These are phyloP conservation scores for Lojkania enalia DNA, from an alignment of 2,329 filamentous ascomycete species.

Conservation along the genomic window DNA sequence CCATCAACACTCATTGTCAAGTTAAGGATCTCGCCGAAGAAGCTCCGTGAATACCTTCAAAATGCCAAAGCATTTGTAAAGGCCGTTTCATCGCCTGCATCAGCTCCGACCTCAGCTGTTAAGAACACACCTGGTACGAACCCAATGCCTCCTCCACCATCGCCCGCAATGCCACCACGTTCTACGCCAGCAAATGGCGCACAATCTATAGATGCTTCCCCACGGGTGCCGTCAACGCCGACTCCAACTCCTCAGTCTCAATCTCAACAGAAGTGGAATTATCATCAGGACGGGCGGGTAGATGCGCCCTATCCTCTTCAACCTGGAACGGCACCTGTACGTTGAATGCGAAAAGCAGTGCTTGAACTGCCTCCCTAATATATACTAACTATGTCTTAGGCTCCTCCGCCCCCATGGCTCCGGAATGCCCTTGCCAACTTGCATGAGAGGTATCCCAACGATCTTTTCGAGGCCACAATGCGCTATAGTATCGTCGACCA, in stretches of 20 bases:
- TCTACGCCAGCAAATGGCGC: conserved; percentile 30
- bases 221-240: conserved; percentile 43
- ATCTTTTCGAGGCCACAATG: conserved; percentile 89
- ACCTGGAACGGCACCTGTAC: conserved; percentile 65
- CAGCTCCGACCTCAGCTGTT: conserved; percentile 52
- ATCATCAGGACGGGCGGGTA: conserved; percentile 59
- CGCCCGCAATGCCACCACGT: conserved; percentile 47
- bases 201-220: conserved; percentile 32
- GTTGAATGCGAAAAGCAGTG: conserved; percentile 42
- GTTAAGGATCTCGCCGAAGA: conserved; percentile 72
- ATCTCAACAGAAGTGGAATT: conserved; percentile 35
- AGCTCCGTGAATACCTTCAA: conserved; percentile 66
- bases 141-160: conserved; percentile 60
- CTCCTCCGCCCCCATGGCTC: conserved; percentile 86
- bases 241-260: conserved; percentile 33
- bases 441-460: conserved; percentile 70
- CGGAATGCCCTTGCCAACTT: conserved; percentile 71
- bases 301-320: conserved; percentile 65
- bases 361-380: too few relatives aligned
- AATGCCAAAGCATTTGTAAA: conserved; percentile 53
- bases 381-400: conserved; percentile 56
- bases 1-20: conserved; percentile 67
- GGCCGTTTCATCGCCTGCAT: conserved; percentile 49
- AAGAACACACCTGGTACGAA: conserved; percentile 55
- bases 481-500: conserved; percentile 81